phyloP scores from a whole-genome alignment of 2,329 filamentous ascomycete species.

The Periconia digitata region DNA sequence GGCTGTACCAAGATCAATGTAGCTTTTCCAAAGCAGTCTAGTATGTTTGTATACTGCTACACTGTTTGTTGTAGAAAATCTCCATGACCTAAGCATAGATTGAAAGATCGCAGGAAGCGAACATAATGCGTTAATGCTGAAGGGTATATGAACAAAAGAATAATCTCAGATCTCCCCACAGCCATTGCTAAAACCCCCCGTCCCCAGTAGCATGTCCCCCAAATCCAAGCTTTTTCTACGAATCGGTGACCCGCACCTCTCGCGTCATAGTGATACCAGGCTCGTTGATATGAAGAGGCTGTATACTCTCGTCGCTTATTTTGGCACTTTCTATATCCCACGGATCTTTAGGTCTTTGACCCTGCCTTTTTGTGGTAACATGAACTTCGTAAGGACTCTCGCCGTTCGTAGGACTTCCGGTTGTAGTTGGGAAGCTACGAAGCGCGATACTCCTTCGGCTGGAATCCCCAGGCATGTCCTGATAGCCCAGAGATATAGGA shows the following conservation, averaged over 20 bases:
- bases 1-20: too few relatives aligned
- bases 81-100: too few relatives aligned
- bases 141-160: too few relatives aligned
- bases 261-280: slow-evolving; percentile 21
- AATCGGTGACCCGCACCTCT: slow-evolving; percentile 20
- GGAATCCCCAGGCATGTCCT: slow-evolving; percentile 16
- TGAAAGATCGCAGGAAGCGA: too few relatives aligned
- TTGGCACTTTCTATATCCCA: slow-evolving; percentile 21
- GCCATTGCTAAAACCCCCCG: too few relatives aligned
- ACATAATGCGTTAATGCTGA: too few relatives aligned
- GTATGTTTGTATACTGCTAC: too few relatives aligned
- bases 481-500: slow-evolving; percentile 19
- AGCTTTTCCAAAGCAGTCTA: too few relatives aligned
- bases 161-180: too few relatives aligned
- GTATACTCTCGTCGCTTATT: slow-evolving; percentile 20
- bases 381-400: slow-evolving; percentile 18
- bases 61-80: too few relatives aligned
- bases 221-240: too few relatives aligned
- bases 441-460: slow-evolving; percentile 16
- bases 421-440: slow-evolving; percentile 12
- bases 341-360: slow-evolving; percentile 17
- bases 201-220: too few relatives aligned
- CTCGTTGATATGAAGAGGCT: slow-evolving; percentile 12
- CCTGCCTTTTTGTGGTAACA: slow-evolving; percentile 15
- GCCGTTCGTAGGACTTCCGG: not conserved